These are phyloP conservation scores for Colletotrichum chrysophilum DNA, from an alignment of 2,329 filamentous ascomycete species.

Conservation along the genomic window DNA sequence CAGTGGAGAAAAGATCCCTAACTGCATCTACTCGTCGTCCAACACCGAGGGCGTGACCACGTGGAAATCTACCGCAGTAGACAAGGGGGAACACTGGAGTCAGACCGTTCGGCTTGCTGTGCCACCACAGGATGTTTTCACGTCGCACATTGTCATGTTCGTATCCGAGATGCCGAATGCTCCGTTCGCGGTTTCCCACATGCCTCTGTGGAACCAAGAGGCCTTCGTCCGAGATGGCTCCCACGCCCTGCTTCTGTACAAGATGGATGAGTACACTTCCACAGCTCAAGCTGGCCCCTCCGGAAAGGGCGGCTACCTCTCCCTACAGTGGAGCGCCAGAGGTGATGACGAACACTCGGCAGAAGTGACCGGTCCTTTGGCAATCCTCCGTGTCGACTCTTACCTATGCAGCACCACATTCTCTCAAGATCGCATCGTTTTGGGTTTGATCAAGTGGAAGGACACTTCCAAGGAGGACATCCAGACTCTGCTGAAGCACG, in stretches of 20 bases:
- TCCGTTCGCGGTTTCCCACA: slow-evolving; percentile 89
- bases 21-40: slow-evolving; percentile 86
- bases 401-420: slow-evolving; percentile 94
- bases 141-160: slow-evolving; percentile 87
- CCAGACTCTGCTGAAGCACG: slow-evolving; percentile 75
- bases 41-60: slow-evolving; percentile 80
- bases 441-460: slow-evolving; percentile 87
- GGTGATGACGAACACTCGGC: slow-evolving; percentile 71
- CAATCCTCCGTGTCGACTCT: slow-evolving; percentile 79
- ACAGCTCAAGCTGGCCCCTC: slow-evolving; percentile 63
- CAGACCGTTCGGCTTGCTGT: slow-evolving; percentile 86
- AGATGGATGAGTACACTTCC: slow-evolving; percentile 89
- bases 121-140: slow-evolving; percentile 78
- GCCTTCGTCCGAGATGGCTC: slow-evolving; percentile 88
- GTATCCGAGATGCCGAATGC: slow-evolving; percentile 85
- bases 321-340: slow-evolving; percentile 77
- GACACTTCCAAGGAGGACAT: slow-evolving; percentile 76
- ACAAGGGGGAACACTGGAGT: slow-evolving; percentile 83
- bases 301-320: slow-evolving; percentile 87
- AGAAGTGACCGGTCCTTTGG: slow-evolving; percentile 80
- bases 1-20: slow-evolving; percentile 81
- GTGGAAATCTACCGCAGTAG: slow-evolving; percentile 84
- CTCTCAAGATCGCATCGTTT: slow-evolving; percentile 86
- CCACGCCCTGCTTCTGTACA: slow-evolving; percentile 84
- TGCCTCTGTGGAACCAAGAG: slow-evolving; percentile 91